phyloP scores from a whole-genome alignment of 2,329 filamentous ascomycete genomes.

The Dactylellina leptospora region DNA sequence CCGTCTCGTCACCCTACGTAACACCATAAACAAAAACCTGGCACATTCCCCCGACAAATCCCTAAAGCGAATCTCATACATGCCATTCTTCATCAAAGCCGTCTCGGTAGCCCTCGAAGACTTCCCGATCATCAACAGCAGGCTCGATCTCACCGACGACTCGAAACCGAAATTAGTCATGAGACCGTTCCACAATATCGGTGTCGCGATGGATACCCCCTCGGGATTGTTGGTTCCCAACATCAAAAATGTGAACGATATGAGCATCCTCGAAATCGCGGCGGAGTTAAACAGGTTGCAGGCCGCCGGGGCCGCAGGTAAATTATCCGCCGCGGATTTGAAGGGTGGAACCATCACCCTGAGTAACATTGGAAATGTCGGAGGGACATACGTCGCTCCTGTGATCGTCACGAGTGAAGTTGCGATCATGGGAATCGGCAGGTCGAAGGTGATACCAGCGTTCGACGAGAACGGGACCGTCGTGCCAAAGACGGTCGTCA shows the following conservation, averaged over 20 bases:
- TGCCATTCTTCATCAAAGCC: slow-evolving; percentile 96
- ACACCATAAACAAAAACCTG: slow-evolving; percentile 75
- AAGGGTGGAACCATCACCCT: slow-evolving; percentile 90
- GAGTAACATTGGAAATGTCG: slow-evolving; percentile 95
- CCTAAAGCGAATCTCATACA: slow-evolving; percentile 77
- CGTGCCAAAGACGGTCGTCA: slow-evolving; percentile 79
- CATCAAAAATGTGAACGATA: slow-evolving; percentile 79
- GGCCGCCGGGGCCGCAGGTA: slow-evolving; percentile 75
- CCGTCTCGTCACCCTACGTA: slow-evolving; percentile 75
- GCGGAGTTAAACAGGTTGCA: slow-evolving; percentile 78
- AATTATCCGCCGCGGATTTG: slow-evolving; percentile 78
- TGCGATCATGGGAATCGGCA: slow-evolving; percentile 87
- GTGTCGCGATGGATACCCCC: slow-evolving; percentile 93
- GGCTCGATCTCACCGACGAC: slow-evolving; percentile 71
- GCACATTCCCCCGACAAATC: slow-evolving; percentile 58
- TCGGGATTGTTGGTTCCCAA: slow-evolving; percentile 89
- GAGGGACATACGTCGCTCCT: slow-evolving; percentile 88
- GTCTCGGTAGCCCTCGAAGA: slow-evolving; percentile 83
- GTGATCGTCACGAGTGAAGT: slow-evolving; percentile 92
- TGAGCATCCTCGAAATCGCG: slow-evolving; percentile 81
- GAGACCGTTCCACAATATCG: slow-evolving; percentile 90
- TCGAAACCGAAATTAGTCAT: slow-evolving; percentile 77
- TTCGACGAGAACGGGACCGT: slow-evolving; percentile 71
- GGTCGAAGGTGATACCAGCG: slow-evolving; percentile 79
- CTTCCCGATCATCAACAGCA: slow-evolving; percentile 86